phyloP scores from a whole-genome alignment of 768 basidiomycete genomes.

The Filobasidium floriforme region DNA sequence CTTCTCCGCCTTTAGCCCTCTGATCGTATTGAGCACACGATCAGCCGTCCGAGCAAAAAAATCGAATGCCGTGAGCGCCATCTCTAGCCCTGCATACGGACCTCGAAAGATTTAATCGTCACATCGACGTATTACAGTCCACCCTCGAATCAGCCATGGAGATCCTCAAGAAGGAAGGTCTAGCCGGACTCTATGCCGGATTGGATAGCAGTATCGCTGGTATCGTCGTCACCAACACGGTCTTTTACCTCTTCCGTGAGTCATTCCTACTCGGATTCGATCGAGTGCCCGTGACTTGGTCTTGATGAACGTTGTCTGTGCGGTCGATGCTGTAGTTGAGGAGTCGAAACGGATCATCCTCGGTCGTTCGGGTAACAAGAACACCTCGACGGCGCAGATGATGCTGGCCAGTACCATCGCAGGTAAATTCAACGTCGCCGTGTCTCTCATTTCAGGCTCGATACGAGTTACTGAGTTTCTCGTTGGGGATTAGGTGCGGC shows the following conservation, averaged over 20 bases:
- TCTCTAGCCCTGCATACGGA: neutral
- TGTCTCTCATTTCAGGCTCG: constrained; percentile 5
- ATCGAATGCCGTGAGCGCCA: constrained; percentile 58
- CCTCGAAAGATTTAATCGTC: neutral
- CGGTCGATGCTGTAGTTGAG: constrained; percentile 40
- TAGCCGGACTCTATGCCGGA: constrained; percentile 77
- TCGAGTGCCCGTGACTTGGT: too few relatives aligned
- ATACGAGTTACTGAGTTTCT: neutral
- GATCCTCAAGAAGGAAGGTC: constrained; percentile 74
- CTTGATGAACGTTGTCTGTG: too few relatives aligned
- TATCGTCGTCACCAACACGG: constrained; percentile 84
- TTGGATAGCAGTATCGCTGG: constrained; percentile 51
- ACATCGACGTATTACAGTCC: neutral
- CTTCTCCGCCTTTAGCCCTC: too few relatives aligned
- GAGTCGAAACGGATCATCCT: constrained; percentile 44
- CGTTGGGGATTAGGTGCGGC: constrained; percentile 58
- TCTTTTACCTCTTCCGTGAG: constrained; percentile 61
- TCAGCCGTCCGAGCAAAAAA: constrained; percentile 83
- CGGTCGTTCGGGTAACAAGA: neutral
- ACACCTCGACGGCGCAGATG: constrained; percentile 74
- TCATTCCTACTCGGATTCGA: too few relatives aligned
- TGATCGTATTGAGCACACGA: constrained; percentile 84
- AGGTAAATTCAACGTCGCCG: constrained; percentile 47
- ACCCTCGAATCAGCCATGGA: constrained; percentile 50
- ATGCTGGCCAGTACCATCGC: constrained; percentile 82